Conservation (phyloP, 257 asterid species). For the Rubia yunnanensis region DNA sequence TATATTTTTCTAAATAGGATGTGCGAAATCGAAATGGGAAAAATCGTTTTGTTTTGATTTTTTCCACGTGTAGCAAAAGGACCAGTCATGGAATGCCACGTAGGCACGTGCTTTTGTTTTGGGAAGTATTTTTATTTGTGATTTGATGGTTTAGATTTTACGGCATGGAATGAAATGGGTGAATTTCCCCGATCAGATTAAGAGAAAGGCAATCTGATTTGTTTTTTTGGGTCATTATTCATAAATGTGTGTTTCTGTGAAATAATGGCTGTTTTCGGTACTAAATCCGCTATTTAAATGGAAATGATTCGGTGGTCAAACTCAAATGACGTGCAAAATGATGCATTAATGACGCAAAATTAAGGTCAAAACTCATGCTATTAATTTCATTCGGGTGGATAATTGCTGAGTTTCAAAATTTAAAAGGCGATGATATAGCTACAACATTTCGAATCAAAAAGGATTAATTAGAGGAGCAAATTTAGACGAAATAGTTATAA, state of each 20-base stretch:
- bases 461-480: not conserved
- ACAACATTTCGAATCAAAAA: too few relatives aligned
- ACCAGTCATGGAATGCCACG: constrained; percentile 11
- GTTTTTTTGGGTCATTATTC: not conserved
- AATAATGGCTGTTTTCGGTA: not conserved
- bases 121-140: not conserved
- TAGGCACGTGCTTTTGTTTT: not conserved
- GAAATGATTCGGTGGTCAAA: not conserved
- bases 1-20: not conserved
- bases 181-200: not conserved
- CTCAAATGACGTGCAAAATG: constrained; percentile 1
- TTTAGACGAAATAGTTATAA: not conserved
- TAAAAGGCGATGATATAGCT: not conserved
- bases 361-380: too few relatives aligned
- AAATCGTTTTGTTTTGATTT: too few relatives aligned
- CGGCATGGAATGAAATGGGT: not conserved
- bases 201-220: not conserved
- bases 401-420: too few relatives aligned
- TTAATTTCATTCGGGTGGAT: too few relatives aligned
- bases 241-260: too few relatives aligned
- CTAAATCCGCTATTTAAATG: not conserved
- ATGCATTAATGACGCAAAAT: not conserved
- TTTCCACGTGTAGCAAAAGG: constrained; percentile 9
- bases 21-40: not conserved
- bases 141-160: not conserved